These are phyloP conservation scores for Coniochaeta prunicola DNA, from an alignment of 2,329 filamentous ascomycete species.

Conservation along the genomic window DNA sequence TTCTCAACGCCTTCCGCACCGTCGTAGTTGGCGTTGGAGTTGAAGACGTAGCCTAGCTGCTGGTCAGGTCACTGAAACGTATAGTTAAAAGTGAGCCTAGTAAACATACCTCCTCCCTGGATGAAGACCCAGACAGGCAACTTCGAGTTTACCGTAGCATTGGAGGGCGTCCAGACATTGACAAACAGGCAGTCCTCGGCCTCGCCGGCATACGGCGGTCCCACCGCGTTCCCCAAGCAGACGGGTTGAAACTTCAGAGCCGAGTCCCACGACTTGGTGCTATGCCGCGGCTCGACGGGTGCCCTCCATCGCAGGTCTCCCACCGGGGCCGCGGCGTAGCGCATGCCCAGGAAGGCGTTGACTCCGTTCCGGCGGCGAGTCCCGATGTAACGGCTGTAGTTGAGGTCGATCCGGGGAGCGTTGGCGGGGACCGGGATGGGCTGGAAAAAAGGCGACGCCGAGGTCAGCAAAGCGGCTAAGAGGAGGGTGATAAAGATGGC, in stretches of 20 bases:
- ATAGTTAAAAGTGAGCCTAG: not conserved
- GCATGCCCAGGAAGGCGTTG: slow-evolving; percentile 38
- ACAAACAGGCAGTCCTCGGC: slow-evolving; percentile 34
- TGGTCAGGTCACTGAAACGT: not conserved
- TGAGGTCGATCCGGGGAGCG: slow-evolving; percentile 25
- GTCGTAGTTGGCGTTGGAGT: slow-evolving; percentile 45
- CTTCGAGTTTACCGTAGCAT: slow-evolving; percentile 30
- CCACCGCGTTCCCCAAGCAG: slow-evolving; percentile 31
- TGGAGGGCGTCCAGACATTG: slow-evolving; percentile 35
- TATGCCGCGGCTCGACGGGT: slow-evolving; percentile 32
- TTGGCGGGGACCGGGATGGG: not conserved
- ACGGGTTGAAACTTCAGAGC: slow-evolving; percentile 32
- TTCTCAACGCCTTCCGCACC: slow-evolving; percentile 36
- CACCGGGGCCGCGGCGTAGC: slow-evolving; percentile 44
- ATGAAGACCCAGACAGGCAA: slow-evolving; percentile 49
- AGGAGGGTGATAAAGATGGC: not conserved
- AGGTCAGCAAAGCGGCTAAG: not conserved
- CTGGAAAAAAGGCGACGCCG: slow-evolving; percentile 3
- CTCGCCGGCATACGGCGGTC: slow-evolving; percentile 20
- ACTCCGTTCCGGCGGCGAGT: slow-evolving; percentile 28
- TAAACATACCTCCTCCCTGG: slow-evolving; percentile 30
- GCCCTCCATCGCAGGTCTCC: slow-evolving; percentile 43
- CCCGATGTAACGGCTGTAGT: slow-evolving; percentile 38
- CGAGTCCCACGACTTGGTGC: not conserved
- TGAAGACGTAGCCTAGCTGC: slow-evolving; percentile 31